Conservation (phyloP, 495 filamentous ascomycete genomes). For the Beverwykella pulmonaria region DNA sequence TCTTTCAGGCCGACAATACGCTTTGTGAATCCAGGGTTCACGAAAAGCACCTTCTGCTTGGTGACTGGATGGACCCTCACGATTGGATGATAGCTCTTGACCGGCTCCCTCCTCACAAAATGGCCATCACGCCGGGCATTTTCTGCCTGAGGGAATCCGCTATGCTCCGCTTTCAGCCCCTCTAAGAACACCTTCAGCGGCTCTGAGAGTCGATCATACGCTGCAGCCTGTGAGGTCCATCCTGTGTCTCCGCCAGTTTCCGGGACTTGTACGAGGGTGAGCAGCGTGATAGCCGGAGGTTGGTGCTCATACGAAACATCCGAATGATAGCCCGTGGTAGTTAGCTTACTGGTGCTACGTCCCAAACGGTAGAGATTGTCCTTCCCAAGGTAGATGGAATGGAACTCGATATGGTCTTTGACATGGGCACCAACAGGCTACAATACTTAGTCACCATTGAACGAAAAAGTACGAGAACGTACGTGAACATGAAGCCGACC, state of each 20-base stretch:
- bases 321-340: slow-evolving; percentile 30
- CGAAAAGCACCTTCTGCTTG: slow-evolving; percentile 28
- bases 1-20: slow-evolving; percentile 32
- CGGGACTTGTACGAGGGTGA: slow-evolving; percentile 26
- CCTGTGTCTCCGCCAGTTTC: slow-evolving; percentile 31
- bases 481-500: slow-evolving; percentile 31
- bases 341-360: slow-evolving; percentile 15
- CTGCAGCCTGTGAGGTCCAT: slow-evolving; percentile 21
- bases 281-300: slow-evolving; percentile 30
- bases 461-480: background rate
- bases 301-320: slow-evolving; percentile 36
- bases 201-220: slow-evolving; percentile 31
- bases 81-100: slow-evolving; percentile 31
- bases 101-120: slow-evolving; percentile 29
- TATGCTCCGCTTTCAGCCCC: slow-evolving; percentile 26
- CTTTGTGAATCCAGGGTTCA: slow-evolving; percentile 33
- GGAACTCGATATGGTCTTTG: slow-evolving; percentile 34
- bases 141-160: slow-evolving; percentile 28
- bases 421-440: slow-evolving; percentile 29
- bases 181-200: slow-evolving; percentile 26
- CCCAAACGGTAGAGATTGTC: slow-evolving; percentile 31
- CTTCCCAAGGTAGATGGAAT: slow-evolving; percentile 28
- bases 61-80: slow-evolving; percentile 32
- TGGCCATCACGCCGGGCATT: slow-evolving; percentile 15
- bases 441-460: background rate